Evolutionary conservation across 495 filamentous ascomycete genomes (phyloP).

Genomic region (Talaromyces adpressus): DNA sequence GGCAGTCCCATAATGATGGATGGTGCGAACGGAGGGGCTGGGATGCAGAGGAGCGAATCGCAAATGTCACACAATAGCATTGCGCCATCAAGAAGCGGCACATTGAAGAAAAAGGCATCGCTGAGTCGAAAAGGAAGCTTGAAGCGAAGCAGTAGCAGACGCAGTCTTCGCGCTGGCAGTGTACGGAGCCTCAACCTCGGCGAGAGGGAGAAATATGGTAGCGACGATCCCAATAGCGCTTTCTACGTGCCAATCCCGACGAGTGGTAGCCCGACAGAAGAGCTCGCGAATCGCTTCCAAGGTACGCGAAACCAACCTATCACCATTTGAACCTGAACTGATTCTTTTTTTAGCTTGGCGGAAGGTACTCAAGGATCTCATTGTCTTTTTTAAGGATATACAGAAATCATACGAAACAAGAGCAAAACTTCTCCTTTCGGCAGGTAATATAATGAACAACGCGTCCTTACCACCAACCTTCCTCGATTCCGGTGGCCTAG

Average conservation of each 20-base stretch:
- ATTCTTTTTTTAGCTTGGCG: conserved; percentile 65
- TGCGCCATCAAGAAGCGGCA: conserved; percentile 62
- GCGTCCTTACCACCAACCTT: conserved; percentile 66
- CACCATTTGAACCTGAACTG: neutral
- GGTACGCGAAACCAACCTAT: conserved; percentile 42
- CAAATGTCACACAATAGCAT: conserved; percentile 44
- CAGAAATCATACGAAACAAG: conserved; percentile 84
- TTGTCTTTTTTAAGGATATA: conserved; percentile 89
- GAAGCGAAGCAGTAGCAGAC: conserved; percentile 69
- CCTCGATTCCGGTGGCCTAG: conserved; percentile 69
- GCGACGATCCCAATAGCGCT: conserved; percentile 70
- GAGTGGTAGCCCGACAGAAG: conserved; percentile 76
- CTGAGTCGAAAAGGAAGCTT: conserved; percentile 65
- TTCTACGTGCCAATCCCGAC: conserved; percentile 90
- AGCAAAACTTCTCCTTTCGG: conserved; percentile 73
- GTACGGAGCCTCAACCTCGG: conserved; percentile 66
- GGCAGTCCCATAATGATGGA: conserved; percentile 53
- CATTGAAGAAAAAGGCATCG: conserved; percentile 80
- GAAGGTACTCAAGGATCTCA: conserved; percentile 90
- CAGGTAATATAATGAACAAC: conserved; percentile 78
- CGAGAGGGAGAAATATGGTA: conserved; percentile 51
- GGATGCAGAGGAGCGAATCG: conserved; percentile 44
- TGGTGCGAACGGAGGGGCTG: conserved; percentile 26
- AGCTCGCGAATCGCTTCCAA: conserved; percentile 84
- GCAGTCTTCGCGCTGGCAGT: conserved; percentile 72